Evolutionary conservation across 345 rosid species (phyloP), one percentile per base, ranked within the genome.

Genomic region (Arabidopsis arenosa): DNA sequence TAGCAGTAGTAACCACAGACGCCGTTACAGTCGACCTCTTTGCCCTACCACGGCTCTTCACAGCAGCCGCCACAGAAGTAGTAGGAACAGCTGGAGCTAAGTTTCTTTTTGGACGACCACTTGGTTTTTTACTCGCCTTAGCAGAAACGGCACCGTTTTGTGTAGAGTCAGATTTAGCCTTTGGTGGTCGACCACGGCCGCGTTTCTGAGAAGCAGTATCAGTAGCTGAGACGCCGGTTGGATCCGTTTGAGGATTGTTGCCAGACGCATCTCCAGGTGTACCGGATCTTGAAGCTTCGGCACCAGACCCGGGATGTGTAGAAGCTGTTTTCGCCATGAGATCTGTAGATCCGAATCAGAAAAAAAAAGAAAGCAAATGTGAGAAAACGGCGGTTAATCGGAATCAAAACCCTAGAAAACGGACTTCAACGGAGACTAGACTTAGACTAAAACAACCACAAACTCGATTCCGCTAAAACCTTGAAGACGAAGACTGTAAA

Each of bases 111-210:
- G 86, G 86, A 39, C 90, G 87, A 15, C 85, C 86, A 0, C 69
- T 80, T 1, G 84, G 39, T 18, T 72, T 77, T 69, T 7, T 48
- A 10, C 21, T 37, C 15, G 61, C 14, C 64, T 70, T 49, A 18
- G 68, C 47, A 51, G 75, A 13, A 44, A 75, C 62, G 33, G 54
- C 56, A 1, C 3, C 83, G 43, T 63, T 48, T n/a, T 2, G 44
- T 5, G 52, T 18, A 0, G 73, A 51, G 33, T 37, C 70, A 28
- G 80, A 54, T 47, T 77, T 83, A 40, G 73, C 4, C 80, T 88
- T 91, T 1, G 90, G 75, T 0, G 97, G 97, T 59, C 97, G 83
- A 18, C 97, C 94, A 2, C 92, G 94, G 69, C 89, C 84, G 5
- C 89, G 74, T 74, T 84, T 90, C 36, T 68, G 57, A 64, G 82